phyloP scores from a whole-genome alignment of 2,329 filamentous ascomycete genomes.

The Colletotrichum tanaceti region DNA sequence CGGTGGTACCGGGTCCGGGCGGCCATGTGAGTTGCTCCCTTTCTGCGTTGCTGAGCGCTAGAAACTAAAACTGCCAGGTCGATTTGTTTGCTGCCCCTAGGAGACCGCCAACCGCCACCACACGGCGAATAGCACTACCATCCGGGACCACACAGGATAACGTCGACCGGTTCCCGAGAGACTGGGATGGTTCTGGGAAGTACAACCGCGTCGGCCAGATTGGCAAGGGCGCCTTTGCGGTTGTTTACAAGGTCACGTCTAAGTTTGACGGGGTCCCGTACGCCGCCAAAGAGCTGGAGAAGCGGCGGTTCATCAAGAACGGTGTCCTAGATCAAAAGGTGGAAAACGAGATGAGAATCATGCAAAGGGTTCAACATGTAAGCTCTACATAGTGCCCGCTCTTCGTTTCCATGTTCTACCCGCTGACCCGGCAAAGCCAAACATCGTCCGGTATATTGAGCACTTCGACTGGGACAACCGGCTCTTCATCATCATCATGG shows the following conservation, averaged over 20 bases:
- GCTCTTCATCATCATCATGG: constrained; percentile 97
- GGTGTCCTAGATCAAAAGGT: constrained; percentile 90
- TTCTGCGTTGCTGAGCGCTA: neutral
- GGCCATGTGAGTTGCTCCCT: constrained; percentile 57
- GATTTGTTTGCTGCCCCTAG: constrained; percentile 47
- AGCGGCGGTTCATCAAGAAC: constrained; percentile 92
- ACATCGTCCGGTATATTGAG: constrained; percentile 93
- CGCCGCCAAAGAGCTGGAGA: constrained; percentile 95
- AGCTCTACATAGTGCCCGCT: constrained; percentile 50
- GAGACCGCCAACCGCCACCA: constrained; percentile 27
- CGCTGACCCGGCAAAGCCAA: constrained; percentile 63
- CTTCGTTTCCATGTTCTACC: constrained; percentile 2
- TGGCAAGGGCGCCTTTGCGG: constrained; percentile 94
- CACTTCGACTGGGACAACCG: constrained; percentile 84
- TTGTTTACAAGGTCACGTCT: constrained; percentile 88
- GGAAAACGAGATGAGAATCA: constrained; percentile 97
- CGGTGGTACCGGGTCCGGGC: constrained; percentile 59
- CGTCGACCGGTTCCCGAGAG: constrained; percentile 60
- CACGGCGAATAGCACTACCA: constrained; percentile 40
- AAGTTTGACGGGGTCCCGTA: constrained; percentile 86
- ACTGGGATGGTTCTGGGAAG: constrained; percentile 84
- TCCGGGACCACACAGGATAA: constrained; percentile 48
- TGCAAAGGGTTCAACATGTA: constrained; percentile 86
- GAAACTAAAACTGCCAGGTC: constrained; percentile 41
- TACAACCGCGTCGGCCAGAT: constrained; percentile 88